Evolutionary conservation across 495 filamentous ascomycete species (phyloP).

Genomic region (Usnea hakonensis): DNA sequence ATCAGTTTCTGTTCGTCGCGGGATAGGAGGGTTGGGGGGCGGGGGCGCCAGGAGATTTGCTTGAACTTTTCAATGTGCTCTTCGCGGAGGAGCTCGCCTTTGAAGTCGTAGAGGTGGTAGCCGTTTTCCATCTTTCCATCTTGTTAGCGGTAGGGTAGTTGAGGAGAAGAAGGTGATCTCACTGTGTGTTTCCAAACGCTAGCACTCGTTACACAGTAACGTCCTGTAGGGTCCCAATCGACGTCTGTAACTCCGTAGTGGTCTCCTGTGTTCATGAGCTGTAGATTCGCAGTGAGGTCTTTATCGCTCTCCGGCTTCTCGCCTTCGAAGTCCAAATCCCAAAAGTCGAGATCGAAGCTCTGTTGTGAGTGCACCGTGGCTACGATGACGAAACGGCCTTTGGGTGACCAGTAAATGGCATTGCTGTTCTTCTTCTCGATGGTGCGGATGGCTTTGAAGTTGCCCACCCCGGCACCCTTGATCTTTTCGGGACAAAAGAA

Average conservation of each 20-base stretch:
- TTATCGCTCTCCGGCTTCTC: conserved; percentile 89
- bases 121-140: conserved; percentile 86
- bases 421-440: conserved; percentile 99
- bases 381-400: conserved; percentile 87
- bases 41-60: conserved; percentile 90
- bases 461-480: conserved; percentile 69
- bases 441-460: conserved; percentile 90
- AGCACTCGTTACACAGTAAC: conserved; percentile 86
- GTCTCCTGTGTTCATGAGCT: conserved; percentile 83
- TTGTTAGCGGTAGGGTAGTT: background rate
- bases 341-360: conserved; percentile 94
- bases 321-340: conserved; percentile 93
- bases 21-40: conserved; percentile 77
- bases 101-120: conserved; percentile 96
- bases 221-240: conserved; percentile 94
- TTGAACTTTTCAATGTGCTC: conserved; percentile 95
- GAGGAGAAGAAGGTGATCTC: conserved; percentile 33
- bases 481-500: conserved; percentile 95
- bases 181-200: conserved; percentile 92
- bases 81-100: conserved; percentile 79
- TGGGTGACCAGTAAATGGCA: conserved; percentile 98
- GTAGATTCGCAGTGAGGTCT: conserved; percentile 87
- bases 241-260: conserved; percentile 97
- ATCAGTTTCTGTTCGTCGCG: conserved; percentile 95
- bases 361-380: conserved; percentile 87